Base-by-base conservation (phyloP, 805 yeast genomes). In the Candida tammaniensis region DNA sequence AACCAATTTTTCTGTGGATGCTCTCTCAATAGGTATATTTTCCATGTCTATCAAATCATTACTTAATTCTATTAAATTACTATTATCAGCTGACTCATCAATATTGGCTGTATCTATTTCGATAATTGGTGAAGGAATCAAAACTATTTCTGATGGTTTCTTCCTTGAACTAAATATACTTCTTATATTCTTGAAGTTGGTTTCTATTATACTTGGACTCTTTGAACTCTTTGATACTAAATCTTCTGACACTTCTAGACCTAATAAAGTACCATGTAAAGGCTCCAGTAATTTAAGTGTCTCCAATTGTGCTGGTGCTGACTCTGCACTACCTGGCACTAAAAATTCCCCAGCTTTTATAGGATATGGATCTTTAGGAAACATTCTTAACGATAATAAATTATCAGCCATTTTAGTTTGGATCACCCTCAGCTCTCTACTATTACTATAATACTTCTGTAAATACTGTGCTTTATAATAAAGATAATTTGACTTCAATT, bases 301-400 rank as follows among this genome's bases (percentile, higher is more conserved):
- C 27, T 30, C 33, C 23, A 31, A 31, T 14, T 24, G 23, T 23
- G 21, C 14, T 11, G 36, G 36, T 5, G 27, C 36, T 12, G 31
- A 26, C 4, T 6, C 11, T 5, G 20, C 22, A 7, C 27, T 33
- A 12, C 18, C 13, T 17, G 15, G 30, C 4, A 25, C 30, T 31
- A 64, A 48, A 32, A 58, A 63, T 41, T 59, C 62, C 3, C 66
- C 70, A 7, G 55, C 54, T 17, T 43, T 46, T 10, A 57, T 43
- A 13, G 44, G 24, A 40, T 63, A 65, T 38, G 48, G 50, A 31
- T 59, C 66, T 14, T 51, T 47, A 10, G 67, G 64, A 28, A 47
- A 48, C 0, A 68, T 57, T 36, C 77, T 48, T 43, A 70, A 57
- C 4, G 74, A 55, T 21, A 63, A 32, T 18, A 70, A 50, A 10